Evolutionary conservation across 441 rosid genomes (phyloP).

Genomic region (Gossypium schwendimanii): DNA sequence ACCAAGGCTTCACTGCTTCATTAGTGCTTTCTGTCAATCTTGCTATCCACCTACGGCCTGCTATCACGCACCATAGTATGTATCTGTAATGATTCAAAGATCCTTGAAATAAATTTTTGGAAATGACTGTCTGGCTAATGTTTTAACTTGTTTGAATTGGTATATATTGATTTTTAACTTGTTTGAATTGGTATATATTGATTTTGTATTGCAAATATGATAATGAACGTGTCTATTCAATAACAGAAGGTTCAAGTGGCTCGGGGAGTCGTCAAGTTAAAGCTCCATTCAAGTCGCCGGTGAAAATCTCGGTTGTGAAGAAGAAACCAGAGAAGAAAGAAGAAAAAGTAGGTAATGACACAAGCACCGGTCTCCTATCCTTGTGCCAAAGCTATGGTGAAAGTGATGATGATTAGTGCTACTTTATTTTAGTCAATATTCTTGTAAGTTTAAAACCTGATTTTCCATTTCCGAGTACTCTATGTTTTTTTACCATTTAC

Average conservation of each 20-base stretch:
- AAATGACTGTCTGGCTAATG: not conserved
- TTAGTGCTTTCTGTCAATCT: no score
- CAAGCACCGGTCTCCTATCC: conserved; percentile 36
- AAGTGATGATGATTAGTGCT: conserved; percentile 41
- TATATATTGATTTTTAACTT: not conserved
- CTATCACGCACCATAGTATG: no score
- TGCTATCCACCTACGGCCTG: no score
- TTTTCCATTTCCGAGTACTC: not conserved
- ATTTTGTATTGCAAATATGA: not conserved
- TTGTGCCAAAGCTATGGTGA: conserved; percentile 45
- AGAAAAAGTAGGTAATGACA: conserved; percentile 9
- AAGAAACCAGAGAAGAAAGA: conserved; percentile 41
- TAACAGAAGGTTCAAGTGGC: conserved; percentile 30
- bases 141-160: not conserved
- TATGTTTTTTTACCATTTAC: no score
- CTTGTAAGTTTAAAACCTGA: not conserved
- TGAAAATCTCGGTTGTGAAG: conserved; percentile 40
- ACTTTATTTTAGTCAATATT: not conserved
- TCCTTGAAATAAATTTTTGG: no score
- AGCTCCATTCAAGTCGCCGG: conserved; percentile 20
- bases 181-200: not conserved
- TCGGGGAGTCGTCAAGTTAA: conserved; percentile 21
- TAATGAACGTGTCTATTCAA: not conserved
- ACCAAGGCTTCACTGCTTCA: no score
- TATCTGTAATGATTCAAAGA: no score